Evolutionary conservation across 306 rosid genomes (phyloP), one percentile per base, ranked within the genome.

Genomic region (Prunus mume): DNA sequence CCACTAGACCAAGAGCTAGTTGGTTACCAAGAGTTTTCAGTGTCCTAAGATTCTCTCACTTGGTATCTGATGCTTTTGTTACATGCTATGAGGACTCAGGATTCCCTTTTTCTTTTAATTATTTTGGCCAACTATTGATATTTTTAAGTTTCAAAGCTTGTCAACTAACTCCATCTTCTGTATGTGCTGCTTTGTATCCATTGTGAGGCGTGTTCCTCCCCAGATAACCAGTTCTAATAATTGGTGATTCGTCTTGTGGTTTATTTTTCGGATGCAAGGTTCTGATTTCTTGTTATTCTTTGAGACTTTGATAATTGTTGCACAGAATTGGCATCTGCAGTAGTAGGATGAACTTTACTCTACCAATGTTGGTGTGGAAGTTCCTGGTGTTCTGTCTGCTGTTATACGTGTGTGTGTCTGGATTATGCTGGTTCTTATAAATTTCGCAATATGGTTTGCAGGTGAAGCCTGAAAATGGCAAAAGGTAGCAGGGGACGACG

Each of bases 401-500:
- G 30, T 2, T 43, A 10, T 69, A 18, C 18, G 56, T 38, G 10
- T 56, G 68, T 62, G 4, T 28, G 12, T 30, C 10, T 34, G 50
- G 18, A 24, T 11, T 46, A 20, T 19, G 9, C 2, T 28, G 45
- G 49, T 81, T 47, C 77, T 55, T 65, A 27, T 45, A 49, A 32
- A 9, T 56, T 51, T 61, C 61, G 68, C 78, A 27, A 72, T 76
- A 66, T 69, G 51, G 72, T 61, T 81, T 61, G 58, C 89, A 91
- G 97, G 86, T 84, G 70, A 57, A 51, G 52, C 74, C 52, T 65
- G 76, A 27, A 84, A 84, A 96, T 96, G 99, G 96, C 96, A 70
- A 93, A 90, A 85, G 90, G 98, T 77, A 85, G 97, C 87, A 86
- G 90, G 83, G 96, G 91, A 91, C 88, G 93, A 45, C 81, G 83